These are phyloP conservation scores for Apiospora aurea DNA, from an alignment of 2,329 filamentous ascomycete species.

Conservation along the genomic window DNA sequence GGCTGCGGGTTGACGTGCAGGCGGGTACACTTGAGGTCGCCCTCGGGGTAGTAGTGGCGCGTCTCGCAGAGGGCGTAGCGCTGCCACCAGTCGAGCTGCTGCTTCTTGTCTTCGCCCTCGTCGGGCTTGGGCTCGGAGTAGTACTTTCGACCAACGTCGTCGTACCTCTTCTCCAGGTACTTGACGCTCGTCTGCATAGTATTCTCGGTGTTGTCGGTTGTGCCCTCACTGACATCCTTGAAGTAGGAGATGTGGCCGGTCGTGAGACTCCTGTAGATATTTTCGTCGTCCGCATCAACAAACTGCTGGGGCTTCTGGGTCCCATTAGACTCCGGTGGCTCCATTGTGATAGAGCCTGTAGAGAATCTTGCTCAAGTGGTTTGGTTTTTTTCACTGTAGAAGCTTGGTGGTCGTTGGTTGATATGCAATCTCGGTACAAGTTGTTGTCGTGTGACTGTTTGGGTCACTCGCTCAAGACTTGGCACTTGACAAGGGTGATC, in stretches of 20 bases:
- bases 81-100: slow-evolving; percentile 40
- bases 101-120: slow-evolving; percentile 32
- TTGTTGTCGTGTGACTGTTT: background rate
- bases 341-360: background rate
- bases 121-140: slow-evolving; percentile 33
- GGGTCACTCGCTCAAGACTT: background rate
- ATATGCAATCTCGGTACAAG: background rate
- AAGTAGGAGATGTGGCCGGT: background rate
- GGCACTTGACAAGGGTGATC: background rate
- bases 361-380: background rate
- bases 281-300: background rate
- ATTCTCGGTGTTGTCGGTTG: slow-evolving; percentile 30
- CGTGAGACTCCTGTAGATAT: background rate
- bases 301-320: background rate
- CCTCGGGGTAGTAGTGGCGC: slow-evolving; percentile 32
- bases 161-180: slow-evolving; percentile 37
- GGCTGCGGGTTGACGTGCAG: slow-evolving; percentile 41
- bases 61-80: slow-evolving; percentile 41
- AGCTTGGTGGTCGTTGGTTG: background rate
- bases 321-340: background rate
- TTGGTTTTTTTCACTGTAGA: background rate
- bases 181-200: slow-evolving; percentile 42
- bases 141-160: slow-evolving; percentile 38
- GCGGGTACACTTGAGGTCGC: slow-evolving; percentile 32
- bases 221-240: background rate